These are phyloP conservation scores for Carpinus fangiana DNA, from an alignment of 306 rosid genomes.

Conservation along the genomic window DNA sequence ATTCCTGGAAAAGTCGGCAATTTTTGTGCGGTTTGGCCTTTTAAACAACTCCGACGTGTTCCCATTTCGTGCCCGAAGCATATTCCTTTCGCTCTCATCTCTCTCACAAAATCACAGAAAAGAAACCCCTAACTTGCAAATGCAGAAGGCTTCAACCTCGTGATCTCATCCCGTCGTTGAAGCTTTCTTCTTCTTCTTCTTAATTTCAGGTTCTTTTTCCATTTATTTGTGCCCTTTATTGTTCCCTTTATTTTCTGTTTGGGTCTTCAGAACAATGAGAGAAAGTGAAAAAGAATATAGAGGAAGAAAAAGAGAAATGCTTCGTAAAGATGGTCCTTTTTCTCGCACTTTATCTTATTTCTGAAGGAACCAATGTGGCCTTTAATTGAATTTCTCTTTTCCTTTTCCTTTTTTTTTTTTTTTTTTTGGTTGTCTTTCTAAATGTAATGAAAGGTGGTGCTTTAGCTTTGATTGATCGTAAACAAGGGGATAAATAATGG, in stretches of 20 bases:
- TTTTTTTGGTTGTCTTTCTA: neutral
- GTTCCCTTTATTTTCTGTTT: conserved; percentile 22
- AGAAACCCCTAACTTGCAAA: neutral
- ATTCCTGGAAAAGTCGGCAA: neutral
- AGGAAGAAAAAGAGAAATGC: neutral
- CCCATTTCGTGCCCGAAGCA: conserved; percentile 42
- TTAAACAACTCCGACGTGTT: conserved; percentile 37
- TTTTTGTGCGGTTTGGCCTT: conserved; percentile 25
- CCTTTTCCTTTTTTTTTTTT: neutral
- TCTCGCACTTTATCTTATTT: neutral
- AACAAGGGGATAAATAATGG: neutral
- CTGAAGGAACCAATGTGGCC: neutral
- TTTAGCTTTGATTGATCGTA: neutral
- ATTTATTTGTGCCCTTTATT: neutral
- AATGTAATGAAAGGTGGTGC: neutral
- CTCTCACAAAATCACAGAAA: neutral
- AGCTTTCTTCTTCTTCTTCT: neutral
- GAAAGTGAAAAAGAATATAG: neutral
- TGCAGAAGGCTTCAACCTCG: conserved; percentile 4
- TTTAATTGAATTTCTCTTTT: neutral
- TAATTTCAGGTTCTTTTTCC: conserved; percentile 21
- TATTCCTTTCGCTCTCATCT: conserved; percentile 27
- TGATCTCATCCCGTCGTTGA: conserved; percentile 33
- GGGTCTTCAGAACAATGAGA: conserved; percentile 9
- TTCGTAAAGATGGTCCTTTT: neutral